Percentiles rank a stretch among this genome's conserved stretches.
These are phyloP conservation scores for Apiotrichum akiyoshidainum DNA, from an alignment of 1,284 basidiomycete species.

Conservation along the genomic window DNA sequence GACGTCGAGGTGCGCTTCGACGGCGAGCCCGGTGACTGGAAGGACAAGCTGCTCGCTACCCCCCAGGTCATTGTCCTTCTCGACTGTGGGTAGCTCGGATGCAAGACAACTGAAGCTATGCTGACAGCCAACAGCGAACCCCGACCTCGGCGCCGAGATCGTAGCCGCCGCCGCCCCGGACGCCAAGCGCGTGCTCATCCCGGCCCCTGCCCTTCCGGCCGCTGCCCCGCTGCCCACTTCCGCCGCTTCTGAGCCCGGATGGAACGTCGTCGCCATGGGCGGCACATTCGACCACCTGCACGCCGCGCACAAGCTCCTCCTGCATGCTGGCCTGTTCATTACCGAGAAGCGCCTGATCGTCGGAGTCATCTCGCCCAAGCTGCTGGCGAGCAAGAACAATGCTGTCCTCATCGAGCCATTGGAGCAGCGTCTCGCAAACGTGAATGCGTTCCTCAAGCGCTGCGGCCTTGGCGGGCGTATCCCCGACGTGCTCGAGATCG, in stretches of 20 bases:
- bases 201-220: constrained; percentile 1
- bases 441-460: constrained; percentile 60
- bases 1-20: constrained; percentile 47
- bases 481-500: constrained; percentile 63
- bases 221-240: neutral
- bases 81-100: constrained; percentile 9
- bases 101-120: neutral
- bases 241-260: constrained; percentile 13
- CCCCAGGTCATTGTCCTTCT: constrained; percentile 18
- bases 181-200: constrained; percentile 1
- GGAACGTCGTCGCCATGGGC: constrained; percentile 55
- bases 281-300: constrained; percentile 97
- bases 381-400: constrained; percentile 73
- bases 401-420: constrained; percentile 68
- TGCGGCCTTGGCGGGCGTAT: constrained; percentile 12
- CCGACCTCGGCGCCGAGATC: constrained; percentile 9
- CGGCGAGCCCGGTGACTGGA: constrained; percentile 32
- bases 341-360: constrained; percentile 76
- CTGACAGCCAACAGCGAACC: neutral
- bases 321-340: constrained; percentile 85
- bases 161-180: neutral
- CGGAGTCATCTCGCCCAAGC: constrained; percentile 72
- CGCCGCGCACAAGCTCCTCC: constrained; percentile 92
- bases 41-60: constrained; percentile 18
- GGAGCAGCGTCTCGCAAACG: constrained; percentile 56